Evolutionary conservation across 768 basidiomycete species (phyloP), one percentile per base, ranked within the genome.

Genomic region (Auricularia cornea): DNA sequence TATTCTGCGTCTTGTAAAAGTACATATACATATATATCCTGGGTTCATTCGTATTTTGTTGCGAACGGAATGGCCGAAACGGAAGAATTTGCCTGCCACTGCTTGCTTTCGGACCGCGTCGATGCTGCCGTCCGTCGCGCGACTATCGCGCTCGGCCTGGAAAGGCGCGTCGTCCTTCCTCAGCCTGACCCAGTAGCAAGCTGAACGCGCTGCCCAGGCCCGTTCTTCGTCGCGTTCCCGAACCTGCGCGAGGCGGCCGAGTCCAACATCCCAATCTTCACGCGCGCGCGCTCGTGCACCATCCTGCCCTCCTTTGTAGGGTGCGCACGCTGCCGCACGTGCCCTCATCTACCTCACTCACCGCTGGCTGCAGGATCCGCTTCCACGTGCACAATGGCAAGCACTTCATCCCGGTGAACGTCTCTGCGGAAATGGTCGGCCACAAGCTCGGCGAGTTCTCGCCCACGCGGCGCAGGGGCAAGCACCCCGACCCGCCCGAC

Each of bases 401-500:
- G 75, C 85, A 92, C 69, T 96, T 93, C 73, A 63, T 88, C 3
- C 94, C 94, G 0, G 88, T 99, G 44, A 75, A 81, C 52, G 81
- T 99, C 67, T 94, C 91, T 3, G 92, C 95, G 72, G 96, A 98
- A 74, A 98, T 98, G 96, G 93, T 99, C 1, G 96, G 96, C 0
- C 95, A 99, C 74, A 99, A 99, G 74, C 76, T 98, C 60, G 96
- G 96, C 61, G 94, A 98, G 79, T 98, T 98, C 74, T 79, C 93
- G 44, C 84, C 87, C 68, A 98, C 95, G 38, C 87, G 89, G 78
- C 26, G 54, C 10, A 20, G 54, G 26, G 54, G 54, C 54, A 57
- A 57, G 30, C 26, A 29, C 28, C 54, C 30, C 23, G 54, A 57
- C 28, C 54, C 54, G 14, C 28, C 30, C 54, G 30, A 31, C 30